Evolutionary conservation across 345 rosid genomes (phyloP).

Genomic region (Eucalyptus erythrocorys): DNA sequence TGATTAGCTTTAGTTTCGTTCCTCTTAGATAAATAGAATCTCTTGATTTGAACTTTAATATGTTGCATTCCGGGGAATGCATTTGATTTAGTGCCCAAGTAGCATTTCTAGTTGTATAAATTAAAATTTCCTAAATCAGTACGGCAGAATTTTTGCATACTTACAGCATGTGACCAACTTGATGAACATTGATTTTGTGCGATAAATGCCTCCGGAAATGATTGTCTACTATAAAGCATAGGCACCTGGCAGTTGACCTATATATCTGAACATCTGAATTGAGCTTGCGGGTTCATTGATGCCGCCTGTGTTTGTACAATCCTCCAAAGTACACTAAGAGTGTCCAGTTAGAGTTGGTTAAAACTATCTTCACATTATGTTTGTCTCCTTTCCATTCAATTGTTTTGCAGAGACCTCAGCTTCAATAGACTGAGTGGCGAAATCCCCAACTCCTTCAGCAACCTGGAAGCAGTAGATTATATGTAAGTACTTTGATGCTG

Average conservation of each 20-base stretch:
- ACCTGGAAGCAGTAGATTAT: fast-evolving
- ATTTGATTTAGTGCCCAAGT: not conserved
- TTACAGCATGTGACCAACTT: not conserved
- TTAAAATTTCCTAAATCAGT: not conserved
- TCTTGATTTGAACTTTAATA: not conserved
- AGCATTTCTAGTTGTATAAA: not conserved
- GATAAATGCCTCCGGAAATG: not conserved
- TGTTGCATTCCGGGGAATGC: not conserved
- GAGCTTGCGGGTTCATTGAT: not conserved
- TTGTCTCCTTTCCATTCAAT: not conserved
- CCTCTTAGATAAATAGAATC: not conserved
- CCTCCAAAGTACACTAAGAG: not conserved
- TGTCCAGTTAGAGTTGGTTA: not conserved
- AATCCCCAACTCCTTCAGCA: not conserved
- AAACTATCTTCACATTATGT: not conserved
- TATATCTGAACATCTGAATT: not conserved
- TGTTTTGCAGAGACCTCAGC: not conserved
- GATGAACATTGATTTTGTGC: not conserved
- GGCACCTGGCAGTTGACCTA: not conserved
- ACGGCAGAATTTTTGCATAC: not conserved
- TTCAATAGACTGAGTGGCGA: not conserved
- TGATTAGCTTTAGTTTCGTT: not conserved
- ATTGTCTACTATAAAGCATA: not conserved
- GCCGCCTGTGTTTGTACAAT: not conserved
- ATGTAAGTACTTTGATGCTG: not conserved